Base-by-base conservation (phyloP, 345 rosid species). In the Camelina sativa region DNA sequence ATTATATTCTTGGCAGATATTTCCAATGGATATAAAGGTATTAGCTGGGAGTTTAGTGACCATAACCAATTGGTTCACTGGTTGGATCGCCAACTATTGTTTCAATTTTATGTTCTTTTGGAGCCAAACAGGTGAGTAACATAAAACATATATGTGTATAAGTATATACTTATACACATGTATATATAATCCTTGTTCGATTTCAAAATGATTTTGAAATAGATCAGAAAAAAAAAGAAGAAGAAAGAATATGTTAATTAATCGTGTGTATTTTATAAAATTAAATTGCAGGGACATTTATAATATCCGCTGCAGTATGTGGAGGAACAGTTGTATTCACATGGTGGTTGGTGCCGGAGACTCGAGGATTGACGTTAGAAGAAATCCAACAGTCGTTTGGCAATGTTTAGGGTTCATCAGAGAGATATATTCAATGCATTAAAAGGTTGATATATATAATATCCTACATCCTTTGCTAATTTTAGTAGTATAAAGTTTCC, bases 1-100 rank as follows among this genome's bases (percentile, higher is more conserved):
- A 13, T 37, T 19, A 4, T 9, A 7, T 23, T 53, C 12, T 38
- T 52, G 51, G 65, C 78, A 85, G 89, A 83, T 85, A 71, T 85
- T 84, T 70, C 88, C 89, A 8, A 77, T 84, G 58, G 84, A 81
- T 63, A 71, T 86, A 7, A 84, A 86, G 52, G 88, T 82, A 11
- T 43, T 83, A 35, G 93, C 87, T 0, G 93, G 93, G 57, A 88
- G 87, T 74, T 63, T 84, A 41, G 83, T 74, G 71, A 74, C 82
- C 51, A 74, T 88, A 10, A 77, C 83, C 16, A 76, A 76, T 64
- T 85, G 85, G 85, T 75, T 76, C 19, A 41, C 75, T 56, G 76
- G 85, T 23, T 86, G 85, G 84, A 67, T 85, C 32, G 82, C 86
- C 6, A 43, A 85, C 11, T 88, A 75, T 74, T 53, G 79, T 37